Conservation (phyloP, 306 rosid species). For the Mucuna pruriens region DNA sequence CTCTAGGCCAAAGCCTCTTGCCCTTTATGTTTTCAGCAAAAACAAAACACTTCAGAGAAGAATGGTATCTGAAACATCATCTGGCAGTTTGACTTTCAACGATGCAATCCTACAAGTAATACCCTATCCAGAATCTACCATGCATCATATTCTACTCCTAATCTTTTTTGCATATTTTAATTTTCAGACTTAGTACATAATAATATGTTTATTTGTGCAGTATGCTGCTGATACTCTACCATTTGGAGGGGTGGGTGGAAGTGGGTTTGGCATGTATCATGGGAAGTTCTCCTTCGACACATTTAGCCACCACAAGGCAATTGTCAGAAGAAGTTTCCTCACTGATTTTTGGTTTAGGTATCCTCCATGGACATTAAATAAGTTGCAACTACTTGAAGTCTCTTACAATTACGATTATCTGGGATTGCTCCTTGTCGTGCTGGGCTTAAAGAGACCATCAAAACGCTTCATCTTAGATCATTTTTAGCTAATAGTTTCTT, state of each 20-base stretch:
- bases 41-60: slow-evolving; percentile 57
- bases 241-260: slow-evolving; percentile 85
- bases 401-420: slow-evolving; percentile 63
- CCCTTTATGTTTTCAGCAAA: slow-evolving; percentile 78
- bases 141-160: background rate
- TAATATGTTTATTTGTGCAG: slow-evolving; percentile 39
- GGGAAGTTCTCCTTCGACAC: slow-evolving; percentile 87
- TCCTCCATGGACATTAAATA: slow-evolving; percentile 77
- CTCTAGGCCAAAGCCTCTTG: slow-evolving; percentile 74
- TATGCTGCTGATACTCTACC: slow-evolving; percentile 76
- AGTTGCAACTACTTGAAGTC: slow-evolving; percentile 59
- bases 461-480: slow-evolving; percentile 3
- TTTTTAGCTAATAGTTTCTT: background rate
- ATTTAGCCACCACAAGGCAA: slow-evolving; percentile 71
- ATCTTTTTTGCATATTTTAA: background rate
- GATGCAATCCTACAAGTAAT: slow-evolving; percentile 72
- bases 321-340: slow-evolving; percentile 61
- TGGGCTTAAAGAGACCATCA: slow-evolving; percentile 54
- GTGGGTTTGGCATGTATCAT: slow-evolving; percentile 85
- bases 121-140: background rate
- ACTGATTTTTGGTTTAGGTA: slow-evolving; percentile 78
- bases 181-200: background rate
- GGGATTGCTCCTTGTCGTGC: slow-evolving; percentile 55
- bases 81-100: slow-evolving; percentile 70
- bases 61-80: slow-evolving; percentile 74